Evolutionary conservation across 2,329 filamentous ascomycete species (phyloP), one percentile per base, ranked within the genome.

Genomic region (Pseudopithomyces maydicus): DNA sequence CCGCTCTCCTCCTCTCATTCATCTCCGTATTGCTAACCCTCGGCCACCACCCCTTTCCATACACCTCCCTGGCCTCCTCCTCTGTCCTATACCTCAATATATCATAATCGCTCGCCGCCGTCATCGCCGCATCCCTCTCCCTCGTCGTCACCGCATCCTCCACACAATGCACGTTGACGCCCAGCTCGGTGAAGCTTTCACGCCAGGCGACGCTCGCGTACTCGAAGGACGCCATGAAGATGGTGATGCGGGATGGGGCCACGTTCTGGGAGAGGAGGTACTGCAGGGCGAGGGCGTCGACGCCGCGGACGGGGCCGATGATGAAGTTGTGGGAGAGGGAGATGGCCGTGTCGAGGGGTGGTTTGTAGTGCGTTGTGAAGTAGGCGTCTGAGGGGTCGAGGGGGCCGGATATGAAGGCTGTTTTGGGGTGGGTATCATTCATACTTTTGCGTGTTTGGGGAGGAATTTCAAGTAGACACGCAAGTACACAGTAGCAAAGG

Each of bases 21-120:
- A 69, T 61, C 61, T 75, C 73, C 6, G 73, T 77, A 61, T 74
- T 75, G n/a, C 68, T 73, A 1, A 76, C 61, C 10, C 70, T 66
- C 3, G 58, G 57, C 35, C 67, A 61, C 55, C 64, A 74, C 15
- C 50, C 36, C 1, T 15, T 29, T 6, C 71, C 73, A 63, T 74
- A 76, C 11, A 70, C 55, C 35, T 12, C 55, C 54, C 52, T 66
- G 4, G 64, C 64, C 49, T 77, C 73, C 2, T 56, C 52, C 20
- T 55, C 52, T 5, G 63, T 72, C 29, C 71, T 53, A 51, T 70
- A 69, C 8, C 73, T 61, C n/a, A 75, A 51, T 8, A 77, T 70
- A 63, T 77, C 73, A 61, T 76, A 76, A 12, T 64, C 61, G 19
- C 71, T 74, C 3, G 63, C 65, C 6, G 33, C 20, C 8, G 74